Evolutionary conservation across 2,329 filamentous ascomycete genomes (phyloP).

Genomic region (Drechslerella coelobrocha): DNA sequence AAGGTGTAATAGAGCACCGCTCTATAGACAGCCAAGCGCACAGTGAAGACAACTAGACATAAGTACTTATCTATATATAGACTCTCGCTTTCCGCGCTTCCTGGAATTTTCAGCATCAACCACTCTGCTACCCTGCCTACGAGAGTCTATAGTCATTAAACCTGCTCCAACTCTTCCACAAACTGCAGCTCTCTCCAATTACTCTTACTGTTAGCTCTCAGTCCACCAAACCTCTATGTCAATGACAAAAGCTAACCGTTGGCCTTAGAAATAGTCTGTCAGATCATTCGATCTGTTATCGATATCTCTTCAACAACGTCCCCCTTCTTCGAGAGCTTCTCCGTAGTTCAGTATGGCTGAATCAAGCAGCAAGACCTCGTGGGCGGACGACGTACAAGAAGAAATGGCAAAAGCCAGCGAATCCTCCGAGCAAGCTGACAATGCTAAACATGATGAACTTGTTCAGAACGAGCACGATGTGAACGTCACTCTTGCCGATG

Average conservation of each 20-base stretch:
- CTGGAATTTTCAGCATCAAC: no score
- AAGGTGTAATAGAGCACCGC: not conserved
- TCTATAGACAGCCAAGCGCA: not conserved
- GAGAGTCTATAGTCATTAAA: no score
- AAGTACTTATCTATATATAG: no score
- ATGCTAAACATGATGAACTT: conserved; percentile 58
- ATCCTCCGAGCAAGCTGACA: conserved; percentile 11
- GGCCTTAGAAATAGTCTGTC: no score
- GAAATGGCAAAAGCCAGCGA: conserved; percentile 54
- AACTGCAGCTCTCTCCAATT: no score
- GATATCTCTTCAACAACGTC: conserved; percentile 25
- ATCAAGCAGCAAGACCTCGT: conserved; percentile 56
- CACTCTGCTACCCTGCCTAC: no score
- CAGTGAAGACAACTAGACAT: no score
- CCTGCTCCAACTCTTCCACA: no score
- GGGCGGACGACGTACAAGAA: conserved; percentile 59
- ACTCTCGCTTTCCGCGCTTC: no score
- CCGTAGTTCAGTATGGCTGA: conserved; percentile 50
- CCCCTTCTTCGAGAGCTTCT: conserved; percentile 24
- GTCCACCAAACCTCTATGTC: no score
- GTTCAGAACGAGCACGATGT: conserved; percentile 83
- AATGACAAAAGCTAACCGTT: no score
- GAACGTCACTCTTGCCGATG: conserved; percentile 87
- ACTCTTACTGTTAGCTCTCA: no score
- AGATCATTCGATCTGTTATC: not conserved